Evolutionary conservation across 345 rosid species (phyloP).

Genomic region (Hibiscus trionum): DNA sequence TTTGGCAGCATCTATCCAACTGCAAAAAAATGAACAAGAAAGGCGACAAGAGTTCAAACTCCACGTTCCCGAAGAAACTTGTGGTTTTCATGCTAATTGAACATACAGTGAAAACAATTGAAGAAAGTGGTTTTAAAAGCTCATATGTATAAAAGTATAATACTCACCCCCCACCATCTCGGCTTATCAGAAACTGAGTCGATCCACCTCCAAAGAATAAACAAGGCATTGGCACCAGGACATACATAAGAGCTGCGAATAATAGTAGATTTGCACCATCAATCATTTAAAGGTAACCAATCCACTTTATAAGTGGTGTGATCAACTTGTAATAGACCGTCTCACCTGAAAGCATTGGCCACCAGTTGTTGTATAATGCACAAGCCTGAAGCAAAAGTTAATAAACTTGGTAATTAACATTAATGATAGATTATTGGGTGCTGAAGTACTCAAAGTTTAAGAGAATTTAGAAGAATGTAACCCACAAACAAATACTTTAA

Average conservation of each 20-base stretch:
- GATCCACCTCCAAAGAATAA: constrained; percentile 97
- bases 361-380: constrained; percentile 86
- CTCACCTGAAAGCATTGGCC: constrained; percentile 92
- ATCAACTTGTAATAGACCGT: constrained; percentile 6
- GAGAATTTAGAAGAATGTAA: neutral
- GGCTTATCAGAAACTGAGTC: constrained; percentile 71
- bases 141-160: constrained; percentile 22
- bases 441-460: neutral
- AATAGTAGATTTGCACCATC: constrained; percentile 7
- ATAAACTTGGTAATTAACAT: neutral
- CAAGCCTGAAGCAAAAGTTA: constrained; percentile 52
- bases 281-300: constrained; percentile 5
- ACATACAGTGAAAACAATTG: neutral
- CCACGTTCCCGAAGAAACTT: neutral
- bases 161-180: constrained; percentile 96
- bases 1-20: constrained; percentile 96
- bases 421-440: neutral
- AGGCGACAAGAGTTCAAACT: neutral
- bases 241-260: constrained; percentile 78
- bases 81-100: neutral
- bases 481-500: neutral
- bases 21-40: constrained; percentile 17
- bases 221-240: constrained; percentile 96
- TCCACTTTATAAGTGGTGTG: neutral
- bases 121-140: neutral